phyloP scores from a whole-genome alignment of 148 eudicot genomes.

The Silene uniflora region DNA sequence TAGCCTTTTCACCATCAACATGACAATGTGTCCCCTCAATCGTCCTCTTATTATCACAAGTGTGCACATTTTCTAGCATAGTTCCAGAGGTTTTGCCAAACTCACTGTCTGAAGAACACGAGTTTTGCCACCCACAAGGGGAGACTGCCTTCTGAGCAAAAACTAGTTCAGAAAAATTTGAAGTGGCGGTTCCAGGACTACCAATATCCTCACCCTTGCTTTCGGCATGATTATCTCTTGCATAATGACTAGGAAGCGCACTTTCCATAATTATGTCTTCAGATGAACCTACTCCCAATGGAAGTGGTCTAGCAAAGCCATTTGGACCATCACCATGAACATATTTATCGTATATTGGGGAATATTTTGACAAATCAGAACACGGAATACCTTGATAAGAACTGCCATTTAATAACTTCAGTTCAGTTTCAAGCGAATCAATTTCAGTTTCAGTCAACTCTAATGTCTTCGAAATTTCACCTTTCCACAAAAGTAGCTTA shows the following conservation, averaged over 20 bases:
- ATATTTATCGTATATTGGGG: constrained; percentile 28
- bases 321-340: constrained; percentile 32
- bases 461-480: constrained; percentile 53
- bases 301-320: constrained; percentile 34
- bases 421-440: constrained; percentile 76
- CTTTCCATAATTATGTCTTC: constrained; percentile 29
- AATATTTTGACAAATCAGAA: constrained; percentile 40
- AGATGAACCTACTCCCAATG: constrained; percentile 39
- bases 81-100: constrained; percentile 9
- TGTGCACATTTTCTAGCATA: constrained; percentile 18
- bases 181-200: constrained; percentile 71
- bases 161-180: constrained; percentile 38
- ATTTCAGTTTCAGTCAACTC: constrained; percentile 79
- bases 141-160: too few species aligned
- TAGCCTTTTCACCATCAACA: constrained; percentile 21
- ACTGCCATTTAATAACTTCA: constrained; percentile 43
- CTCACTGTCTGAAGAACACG: background rate
- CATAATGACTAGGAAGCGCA: constrained; percentile 23
- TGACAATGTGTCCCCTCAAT: constrained; percentile 21
- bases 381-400: constrained; percentile 20
- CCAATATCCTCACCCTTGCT: constrained; percentile 42
- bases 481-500: constrained; percentile 61
- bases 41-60: constrained; percentile 24
- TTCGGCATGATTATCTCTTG: constrained; percentile 27
- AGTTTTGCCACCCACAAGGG: too few species aligned